Evolutionary conservation across 176 grass and related monocot species (phyloP).

Genomic region (Secale cereale): DNA sequence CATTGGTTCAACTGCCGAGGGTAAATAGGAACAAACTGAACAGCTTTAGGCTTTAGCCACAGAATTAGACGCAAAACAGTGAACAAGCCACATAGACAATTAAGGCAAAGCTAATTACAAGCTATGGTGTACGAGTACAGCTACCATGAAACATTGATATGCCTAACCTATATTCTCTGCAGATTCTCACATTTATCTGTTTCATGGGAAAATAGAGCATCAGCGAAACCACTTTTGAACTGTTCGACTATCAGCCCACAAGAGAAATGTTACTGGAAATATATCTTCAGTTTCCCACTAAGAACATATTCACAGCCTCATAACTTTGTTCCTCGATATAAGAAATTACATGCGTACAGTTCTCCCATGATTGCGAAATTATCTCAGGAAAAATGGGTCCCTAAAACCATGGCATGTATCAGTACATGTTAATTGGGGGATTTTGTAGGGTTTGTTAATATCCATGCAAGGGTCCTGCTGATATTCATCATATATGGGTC

Average conservation of each 20-base stretch:
- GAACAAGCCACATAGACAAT: background rate
- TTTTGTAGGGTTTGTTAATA: constrained; percentile 5
- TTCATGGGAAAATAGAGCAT: background rate
- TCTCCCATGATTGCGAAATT: background rate
- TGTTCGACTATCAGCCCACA: background rate
- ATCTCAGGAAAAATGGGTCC: background rate
- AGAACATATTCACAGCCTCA: background rate
- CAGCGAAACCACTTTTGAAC: background rate
- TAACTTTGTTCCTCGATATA: background rate
- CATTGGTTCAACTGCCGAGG: background rate
- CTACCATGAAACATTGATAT: background rate
- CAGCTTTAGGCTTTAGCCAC: constrained; percentile 10
- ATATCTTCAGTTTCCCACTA: constrained; percentile 6
- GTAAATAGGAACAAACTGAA: background rate
- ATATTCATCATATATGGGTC: background rate
- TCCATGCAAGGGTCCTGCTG: background rate
- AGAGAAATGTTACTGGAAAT: background rate
- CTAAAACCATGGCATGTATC: background rate
- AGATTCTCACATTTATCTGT: background rate
- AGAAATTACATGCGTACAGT: background rate
- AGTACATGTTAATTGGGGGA: background rate
- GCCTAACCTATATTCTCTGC: background rate
- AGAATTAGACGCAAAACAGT: background rate
- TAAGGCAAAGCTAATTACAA: background rate
- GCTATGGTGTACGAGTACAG: background rate